Evolutionary conservation across 345 rosid genomes (phyloP).

Genomic region (Salix purpurea): DNA sequence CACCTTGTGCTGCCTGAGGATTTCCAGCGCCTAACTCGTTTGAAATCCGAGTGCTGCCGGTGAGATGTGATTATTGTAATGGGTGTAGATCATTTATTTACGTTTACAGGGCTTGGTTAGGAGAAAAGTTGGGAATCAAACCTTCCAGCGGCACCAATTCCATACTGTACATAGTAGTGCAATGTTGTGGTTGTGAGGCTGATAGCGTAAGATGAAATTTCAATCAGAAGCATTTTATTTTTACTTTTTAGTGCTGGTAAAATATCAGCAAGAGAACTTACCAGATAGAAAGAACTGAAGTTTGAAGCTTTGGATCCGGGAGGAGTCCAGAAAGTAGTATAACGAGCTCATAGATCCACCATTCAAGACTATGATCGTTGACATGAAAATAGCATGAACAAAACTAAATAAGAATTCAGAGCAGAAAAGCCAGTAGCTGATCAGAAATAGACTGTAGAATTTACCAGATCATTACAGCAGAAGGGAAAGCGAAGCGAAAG

Average conservation of each 20-base stretch:
- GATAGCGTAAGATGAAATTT: background rate
- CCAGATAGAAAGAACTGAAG: constrained; percentile 56
- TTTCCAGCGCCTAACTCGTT: constrained; percentile 25
- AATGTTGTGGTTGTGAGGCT: constrained; percentile 16
- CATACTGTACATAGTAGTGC: constrained; percentile 14
- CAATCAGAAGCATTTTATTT: background rate
- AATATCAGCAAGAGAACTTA: constrained; percentile 4
- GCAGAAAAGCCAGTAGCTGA: background rate
- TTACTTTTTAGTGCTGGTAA: background rate
- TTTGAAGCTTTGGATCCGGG: constrained; percentile 50
- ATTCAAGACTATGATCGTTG: constrained; percentile 39
- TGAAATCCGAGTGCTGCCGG: constrained; percentile 20
- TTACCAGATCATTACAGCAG: constrained; percentile 61
- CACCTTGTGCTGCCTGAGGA: constrained; percentile 8
- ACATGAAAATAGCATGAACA: background rate
- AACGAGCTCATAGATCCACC: constrained; percentile 54
- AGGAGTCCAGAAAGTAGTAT: constrained; percentile 44
- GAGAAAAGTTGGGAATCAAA: background rate
- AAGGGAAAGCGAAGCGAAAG: constrained; percentile 33
- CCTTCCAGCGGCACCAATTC: constrained; percentile 32
- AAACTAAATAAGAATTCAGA: background rate
- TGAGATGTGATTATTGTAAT: no score
- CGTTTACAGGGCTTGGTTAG: background rate
- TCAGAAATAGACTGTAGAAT: background rate
- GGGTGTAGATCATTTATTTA: no score